Evolutionary conservation across 1,139 yeast genomes (phyloP), one percentile per base, ranked within the genome.

Genomic region (Yamadazyma mexicana): DNA sequence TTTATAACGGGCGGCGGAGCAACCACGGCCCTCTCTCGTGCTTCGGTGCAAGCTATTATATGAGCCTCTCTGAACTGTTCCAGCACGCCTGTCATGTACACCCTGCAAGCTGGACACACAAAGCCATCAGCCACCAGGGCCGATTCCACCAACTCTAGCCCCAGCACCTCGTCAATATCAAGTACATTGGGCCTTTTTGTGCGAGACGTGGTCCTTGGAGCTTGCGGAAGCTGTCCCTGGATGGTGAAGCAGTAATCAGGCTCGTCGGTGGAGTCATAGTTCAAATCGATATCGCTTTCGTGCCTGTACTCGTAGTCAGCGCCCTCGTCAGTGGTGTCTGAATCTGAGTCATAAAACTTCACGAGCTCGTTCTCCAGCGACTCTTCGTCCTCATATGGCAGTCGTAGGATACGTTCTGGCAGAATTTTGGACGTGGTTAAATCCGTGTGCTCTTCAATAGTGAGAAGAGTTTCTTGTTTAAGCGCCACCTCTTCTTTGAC

Each of bases 91-190:
- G 45, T 48, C n/a, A 50, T 22, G 17, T 24, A 38, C 1, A 49
- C 44, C 11, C 35, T 40, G 33, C 62, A 58, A 14, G 50, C 38
- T 3, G 62, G 62, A 43, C 62, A 58, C 8, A 40, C 25, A 1
- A 14, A 15, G 11, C 30, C 24, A 7, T 24, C n/a, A 26, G 29
- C 29, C 12, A 33, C 40, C 7, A 12, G 2, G 11, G 22, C 22
- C 22, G 22, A 20, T 20, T 28, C 23, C 11, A 35, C 15, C 11
- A 50, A 37, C 31, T 50, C 53, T 1, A 50, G 16, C n/a, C 39
- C 32, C 2, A 17, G 16, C 3, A 47, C 23, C 2, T 7, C 16
- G 33, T 50, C 50, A 12, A 49, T 42, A 28, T 34, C 39, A 12
- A 46, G 35, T 12, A 42, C 29, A 9, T 37, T 36, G n/a, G 12